A percentile compares a stretch with the other conserved stretches of the same genome.
These are phyloP conservation scores for Fraxinus dipetala DNA, from an alignment of 305 asterid genomes.

Conservation along the genomic window DNA sequence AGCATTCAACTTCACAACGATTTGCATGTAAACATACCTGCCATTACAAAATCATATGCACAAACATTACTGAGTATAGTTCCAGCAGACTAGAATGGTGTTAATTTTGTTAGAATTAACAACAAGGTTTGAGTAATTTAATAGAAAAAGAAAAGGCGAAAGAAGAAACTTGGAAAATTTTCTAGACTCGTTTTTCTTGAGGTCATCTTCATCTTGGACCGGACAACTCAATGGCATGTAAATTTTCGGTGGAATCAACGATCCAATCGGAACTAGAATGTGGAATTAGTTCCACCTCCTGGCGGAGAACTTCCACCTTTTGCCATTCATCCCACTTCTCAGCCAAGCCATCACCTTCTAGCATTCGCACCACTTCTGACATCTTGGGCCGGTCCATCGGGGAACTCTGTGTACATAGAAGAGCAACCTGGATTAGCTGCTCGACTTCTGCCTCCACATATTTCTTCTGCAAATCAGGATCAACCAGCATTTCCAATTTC, in stretches of 20 bases:
- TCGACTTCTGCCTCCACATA: slow-evolving; percentile 64
- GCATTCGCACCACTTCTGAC: slow-evolving; percentile 73
- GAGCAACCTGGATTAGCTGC: slow-evolving; percentile 71
- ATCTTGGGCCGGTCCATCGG: slow-evolving; percentile 74
- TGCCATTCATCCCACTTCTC: slow-evolving; percentile 84
- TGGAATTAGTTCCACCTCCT: slow-evolving; percentile 49
- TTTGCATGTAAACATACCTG: background rate
- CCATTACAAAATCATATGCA: slow-evolving; percentile 26
- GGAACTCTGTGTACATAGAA: slow-evolving; percentile 68
- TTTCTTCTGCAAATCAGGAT: slow-evolving; percentile 55
- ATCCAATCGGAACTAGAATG: slow-evolving; percentile 53
- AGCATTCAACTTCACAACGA: background rate
- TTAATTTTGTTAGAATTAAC: background rate
- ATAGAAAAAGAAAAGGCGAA: background rate
- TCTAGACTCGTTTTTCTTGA: background rate
- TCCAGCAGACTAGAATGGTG: background rate
- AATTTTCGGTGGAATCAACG: slow-evolving; percentile 51
- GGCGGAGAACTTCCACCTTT: slow-evolving; percentile 57
- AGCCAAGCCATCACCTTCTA: slow-evolving; percentile 73
- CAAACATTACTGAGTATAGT: slow-evolving; percentile 23
- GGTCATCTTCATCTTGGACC: slow-evolving; percentile 47
- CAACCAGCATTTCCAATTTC: slow-evolving; percentile 68
- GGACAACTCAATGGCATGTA: slow-evolving; percentile 56
- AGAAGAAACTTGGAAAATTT: background rate
- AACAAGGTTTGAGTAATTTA: background rate